Base-by-base conservation (phyloP, 108 stramenopile genomes). In the Chaetoceros tenuissimus region DNA sequence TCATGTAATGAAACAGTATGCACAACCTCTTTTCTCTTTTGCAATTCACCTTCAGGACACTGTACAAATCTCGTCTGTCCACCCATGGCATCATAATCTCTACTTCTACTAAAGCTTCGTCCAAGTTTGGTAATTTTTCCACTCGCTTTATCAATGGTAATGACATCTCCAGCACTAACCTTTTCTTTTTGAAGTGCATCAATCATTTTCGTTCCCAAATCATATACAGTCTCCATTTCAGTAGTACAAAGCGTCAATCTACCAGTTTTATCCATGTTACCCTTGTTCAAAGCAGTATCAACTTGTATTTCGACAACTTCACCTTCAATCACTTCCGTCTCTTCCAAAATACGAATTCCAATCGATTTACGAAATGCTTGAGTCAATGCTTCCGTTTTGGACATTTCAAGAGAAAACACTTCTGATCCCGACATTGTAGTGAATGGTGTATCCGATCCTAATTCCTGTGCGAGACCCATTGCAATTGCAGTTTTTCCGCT, bases 181-280 rank as follows among this genome's bases (percentile, higher is more conserved):
- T 96, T 94, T 69, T 99, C 96, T 68, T 96, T 95, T 31, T 87
- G 84, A 28, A 98, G 60, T 19, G 90, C 84, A 49, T 98, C 98
- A 77, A 99, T 98, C 98, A 99, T 99, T 80, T 98, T 98, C n/a
- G 89, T 76, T 19, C 98, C 98, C 28, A 99, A 87, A 73, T 99
- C 98, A 63, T 98, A 99, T 17, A 98, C 96, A 17, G 97, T 99
- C 78, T 99, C 98, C 97, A 99, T 98, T 62, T 99, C 98, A 22
- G 98, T 98, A 25, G 97, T 98, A 57, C 96, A 96, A 5, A 99
- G 72, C 10, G 98, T 99, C 53, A 99, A 68, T 23, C 96, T 68
- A 30, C 98, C 98, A 1, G 91, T 89, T 69, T 94, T 97, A 46
- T 89, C 88, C 23, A 79, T 69, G 23, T 73, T 82, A 25, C 81